phyloP scores from a whole-genome alignment of 305 asterid species.

The Fraxinus greggii region DNA sequence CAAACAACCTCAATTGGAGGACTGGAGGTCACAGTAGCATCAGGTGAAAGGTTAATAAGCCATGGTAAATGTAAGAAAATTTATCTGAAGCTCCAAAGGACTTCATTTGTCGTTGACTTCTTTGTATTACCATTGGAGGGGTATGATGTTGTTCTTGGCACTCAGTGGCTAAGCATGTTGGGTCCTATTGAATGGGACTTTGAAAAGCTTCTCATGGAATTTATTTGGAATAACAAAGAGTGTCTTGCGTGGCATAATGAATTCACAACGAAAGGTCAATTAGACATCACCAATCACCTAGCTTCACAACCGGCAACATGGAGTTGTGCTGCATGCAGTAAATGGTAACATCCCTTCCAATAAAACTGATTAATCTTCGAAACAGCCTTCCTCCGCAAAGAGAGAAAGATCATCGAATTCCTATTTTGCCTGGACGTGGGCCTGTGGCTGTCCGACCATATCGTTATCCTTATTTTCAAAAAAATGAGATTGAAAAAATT shows the following conservation, averaged over 20 bases:
- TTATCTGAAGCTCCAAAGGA: not conserved
- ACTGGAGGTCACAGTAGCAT: not conserved
- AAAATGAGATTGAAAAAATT: not conserved
- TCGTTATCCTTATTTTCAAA: not conserved
- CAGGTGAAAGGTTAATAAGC: not conserved
- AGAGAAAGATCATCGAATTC: not conserved
- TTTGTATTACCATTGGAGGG: not conserved
- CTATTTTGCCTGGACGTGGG: not conserved
- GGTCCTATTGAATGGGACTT: not conserved
- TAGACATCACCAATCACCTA: not conserved
- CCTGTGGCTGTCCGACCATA: not conserved
- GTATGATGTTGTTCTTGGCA: not conserved
- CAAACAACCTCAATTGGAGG: not conserved
- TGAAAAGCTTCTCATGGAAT: not conserved
- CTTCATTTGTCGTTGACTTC: not conserved
- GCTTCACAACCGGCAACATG: not conserved
- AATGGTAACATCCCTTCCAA: not conserved
- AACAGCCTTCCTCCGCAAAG: not conserved
- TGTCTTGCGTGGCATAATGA: not conserved
- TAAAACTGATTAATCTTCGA: not conserved
- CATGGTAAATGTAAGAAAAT: not conserved
- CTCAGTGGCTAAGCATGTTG: not conserved
- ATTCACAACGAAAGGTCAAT: too few relatives aligned
- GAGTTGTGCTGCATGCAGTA: not conserved
- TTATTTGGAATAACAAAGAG: not conserved